Evolutionary conservation across 2,329 filamentous ascomycete genomes (phyloP), one percentile per base, ranked within the genome.

Genomic region (Harringtonia aguacate): DNA sequence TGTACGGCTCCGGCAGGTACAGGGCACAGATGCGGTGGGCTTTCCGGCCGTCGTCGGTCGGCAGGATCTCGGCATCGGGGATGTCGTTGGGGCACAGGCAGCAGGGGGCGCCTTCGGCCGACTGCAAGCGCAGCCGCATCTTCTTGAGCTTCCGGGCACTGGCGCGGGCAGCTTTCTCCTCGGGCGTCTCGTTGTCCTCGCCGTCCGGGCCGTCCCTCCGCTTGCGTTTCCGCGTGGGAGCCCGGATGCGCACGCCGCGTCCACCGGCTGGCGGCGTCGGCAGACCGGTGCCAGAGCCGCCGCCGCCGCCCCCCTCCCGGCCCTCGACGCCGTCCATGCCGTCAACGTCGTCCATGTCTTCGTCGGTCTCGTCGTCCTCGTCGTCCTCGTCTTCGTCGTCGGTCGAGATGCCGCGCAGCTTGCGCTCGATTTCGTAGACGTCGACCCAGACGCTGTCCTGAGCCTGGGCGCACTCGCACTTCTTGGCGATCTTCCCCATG

Each of bases 361-460:
- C 75, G 1, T 85, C 80, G 5, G 29, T 35, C 8, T 81, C 77
- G 3, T 84, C 82, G 3, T 83, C 80, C 27, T 80, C 76, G 4
- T 84, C 80, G 31, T 87, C 82, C 57, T 89, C 84, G 53, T 87
- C 82, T 57, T 89, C 84, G 53, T 85, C 86, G 53, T 88, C 86
- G 6, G 86, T 86, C 46, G 86, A 82, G 59, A 97, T 89, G 36
- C 92, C 92, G 41, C 89, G 79, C 38, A 97, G 66, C 61, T 94
- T 95, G 48, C 92, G 86, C 64, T 98, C 88, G 46, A 98, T 94
- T 56, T 95, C 92, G 46, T 86, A 81, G 4, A 97, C 88, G 58
- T 98, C 89, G 43, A 98, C 88, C 89, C 94, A 98, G 4, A 98
- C 92, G 56, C 90, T 97, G 67, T 98, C 92, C 48, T 94, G 81